Conservation (phyloP, 108 stramenopile species). For the Skeletonema marinoi region DNA sequence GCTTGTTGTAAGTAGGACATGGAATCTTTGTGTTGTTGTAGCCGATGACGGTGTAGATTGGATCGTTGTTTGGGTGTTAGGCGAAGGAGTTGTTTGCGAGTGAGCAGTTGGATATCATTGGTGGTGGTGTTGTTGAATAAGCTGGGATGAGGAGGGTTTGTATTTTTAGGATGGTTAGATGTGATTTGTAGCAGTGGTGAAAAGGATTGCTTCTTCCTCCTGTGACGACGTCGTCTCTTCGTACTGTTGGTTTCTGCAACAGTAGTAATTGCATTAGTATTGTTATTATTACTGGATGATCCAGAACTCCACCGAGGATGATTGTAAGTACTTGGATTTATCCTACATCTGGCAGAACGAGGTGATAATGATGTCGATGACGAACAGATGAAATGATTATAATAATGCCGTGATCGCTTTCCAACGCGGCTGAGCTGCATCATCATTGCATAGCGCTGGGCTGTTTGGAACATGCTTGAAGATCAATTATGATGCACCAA, state of each 20-base stretch:
- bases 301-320: not conserved
- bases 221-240: not conserved
- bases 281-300: not conserved
- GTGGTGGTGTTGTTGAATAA: not conserved
- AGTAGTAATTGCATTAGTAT: not conserved
- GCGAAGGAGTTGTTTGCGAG: conserved; percentile 33
- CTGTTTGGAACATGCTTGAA: not conserved
- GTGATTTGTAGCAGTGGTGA: conserved; percentile 22
- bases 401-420: not conserved
- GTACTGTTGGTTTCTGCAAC: not conserved
- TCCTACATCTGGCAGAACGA: not conserved
- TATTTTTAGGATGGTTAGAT: conserved; percentile 25
- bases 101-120: conserved; percentile 5
- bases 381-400: not conserved
- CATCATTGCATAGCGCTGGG: not conserved
- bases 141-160: not conserved
- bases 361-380: not conserved
- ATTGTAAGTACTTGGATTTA: not conserved
- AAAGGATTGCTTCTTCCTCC: conserved; percentile 8
- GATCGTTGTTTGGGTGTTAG: conserved; percentile 30
- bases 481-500: not conserved
- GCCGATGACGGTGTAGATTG: not conserved
- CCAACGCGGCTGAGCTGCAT: not conserved
- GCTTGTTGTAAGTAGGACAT: conserved; percentile 16
- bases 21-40: conserved; percentile 4